These are phyloP conservation scores for Pseudonectria buxi DNA, from an alignment of 2,329 filamentous ascomycete species.

Conservation along the genomic window DNA sequence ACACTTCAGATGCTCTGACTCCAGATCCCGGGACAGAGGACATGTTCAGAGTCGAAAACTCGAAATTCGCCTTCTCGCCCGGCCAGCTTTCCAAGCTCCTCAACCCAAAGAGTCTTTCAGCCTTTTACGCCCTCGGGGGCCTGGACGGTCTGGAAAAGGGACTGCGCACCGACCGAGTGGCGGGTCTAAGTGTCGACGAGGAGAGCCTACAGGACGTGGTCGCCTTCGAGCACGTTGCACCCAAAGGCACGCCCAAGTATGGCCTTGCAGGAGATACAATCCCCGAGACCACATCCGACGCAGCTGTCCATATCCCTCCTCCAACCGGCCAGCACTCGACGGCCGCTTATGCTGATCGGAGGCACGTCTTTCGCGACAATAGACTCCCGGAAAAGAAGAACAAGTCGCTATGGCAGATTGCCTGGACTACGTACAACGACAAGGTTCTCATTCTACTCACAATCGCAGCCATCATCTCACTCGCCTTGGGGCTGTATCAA, in stretches of 20 bases:
- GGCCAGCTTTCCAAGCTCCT: slow-evolving; percentile 74
- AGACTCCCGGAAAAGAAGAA: slow-evolving; percentile 56
- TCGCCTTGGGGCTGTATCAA: slow-evolving; percentile 65
- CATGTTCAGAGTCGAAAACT: slow-evolving; percentile 66
- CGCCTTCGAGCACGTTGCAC: slow-evolving; percentile 56
- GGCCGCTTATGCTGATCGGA: slow-evolving; percentile 22
- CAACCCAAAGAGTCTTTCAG: slow-evolving; percentile 70
- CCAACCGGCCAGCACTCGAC: slow-evolving; percentile 15
- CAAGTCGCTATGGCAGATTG: slow-evolving; percentile 52
- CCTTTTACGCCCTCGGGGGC: slow-evolving; percentile 70
- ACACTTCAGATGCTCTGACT: slow-evolving; percentile 26
- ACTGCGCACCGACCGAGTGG: slow-evolving; percentile 55
- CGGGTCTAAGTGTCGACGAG: slow-evolving; percentile 68
- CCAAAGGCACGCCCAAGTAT: slow-evolving; percentile 29
- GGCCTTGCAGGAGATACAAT: slow-evolving; percentile 27
- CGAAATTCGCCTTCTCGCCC: slow-evolving; percentile 77
- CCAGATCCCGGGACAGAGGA: slow-evolving; percentile 64
- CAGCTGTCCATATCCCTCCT: slow-evolving; percentile 18
- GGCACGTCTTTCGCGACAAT: slow-evolving; percentile 51
- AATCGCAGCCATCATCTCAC: slow-evolving; percentile 59
- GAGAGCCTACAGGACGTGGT: slow-evolving; percentile 54
- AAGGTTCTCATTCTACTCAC: slow-evolving; percentile 66
- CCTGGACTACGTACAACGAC: slow-evolving; percentile 68
- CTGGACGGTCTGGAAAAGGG: slow-evolving; percentile 67
- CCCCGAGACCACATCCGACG: slow-evolving; percentile 21